These are phyloP conservation scores for Tranzscheliella williamsii DNA, from an alignment of 1,284 basidiomycete species.

Conservation along the genomic window DNA sequence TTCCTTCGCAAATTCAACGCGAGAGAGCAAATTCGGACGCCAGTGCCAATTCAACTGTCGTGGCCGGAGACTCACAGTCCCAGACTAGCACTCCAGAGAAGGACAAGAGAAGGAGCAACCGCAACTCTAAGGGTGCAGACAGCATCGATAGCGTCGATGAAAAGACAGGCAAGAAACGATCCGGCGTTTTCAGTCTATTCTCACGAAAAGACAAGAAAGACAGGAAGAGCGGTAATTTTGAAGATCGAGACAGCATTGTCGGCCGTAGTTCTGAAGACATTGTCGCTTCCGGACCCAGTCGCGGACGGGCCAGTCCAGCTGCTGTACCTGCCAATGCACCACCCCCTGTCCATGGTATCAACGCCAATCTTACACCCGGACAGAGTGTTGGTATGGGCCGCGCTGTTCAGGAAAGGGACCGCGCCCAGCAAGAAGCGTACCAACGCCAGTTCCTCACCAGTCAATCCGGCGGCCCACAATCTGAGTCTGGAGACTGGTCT, in stretches of 20 bases:
- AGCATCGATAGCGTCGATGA: slow-evolving; percentile 39
- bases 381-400: slow-evolving; percentile 44
- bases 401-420: slow-evolving; percentile 48
- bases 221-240: slow-evolving; percentile 47
- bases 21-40: slow-evolving; percentile 45
- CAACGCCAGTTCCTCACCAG: slow-evolving; percentile 46
- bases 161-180: slow-evolving; percentile 53
- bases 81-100: slow-evolving; percentile 13
- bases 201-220: slow-evolving; percentile 56
- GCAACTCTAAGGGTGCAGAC: slow-evolving; percentile 35
- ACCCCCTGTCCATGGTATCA: slow-evolving; percentile 23
- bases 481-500: background rate
- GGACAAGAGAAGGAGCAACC: slow-evolving; percentile 40
- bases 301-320: slow-evolving; percentile 13
- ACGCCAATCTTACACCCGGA: slow-evolving; percentile 25
- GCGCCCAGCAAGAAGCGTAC: slow-evolving; percentile 48
- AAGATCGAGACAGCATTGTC: slow-evolving; percentile 35
- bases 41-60: slow-evolving; percentile 27
- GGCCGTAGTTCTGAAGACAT: slow-evolving; percentile 44
- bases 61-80: slow-evolving; percentile 15
- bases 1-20: slow-evolving; percentile 50
- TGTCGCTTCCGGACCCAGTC: slow-evolving; percentile 2
- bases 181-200: slow-evolving; percentile 55
- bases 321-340: slow-evolving; percentile 4
- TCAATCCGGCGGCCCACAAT: background rate